Evolutionary conservation across 768 basidiomycete species (phyloP).

Genomic region (Serendipita vermifera): DNA sequence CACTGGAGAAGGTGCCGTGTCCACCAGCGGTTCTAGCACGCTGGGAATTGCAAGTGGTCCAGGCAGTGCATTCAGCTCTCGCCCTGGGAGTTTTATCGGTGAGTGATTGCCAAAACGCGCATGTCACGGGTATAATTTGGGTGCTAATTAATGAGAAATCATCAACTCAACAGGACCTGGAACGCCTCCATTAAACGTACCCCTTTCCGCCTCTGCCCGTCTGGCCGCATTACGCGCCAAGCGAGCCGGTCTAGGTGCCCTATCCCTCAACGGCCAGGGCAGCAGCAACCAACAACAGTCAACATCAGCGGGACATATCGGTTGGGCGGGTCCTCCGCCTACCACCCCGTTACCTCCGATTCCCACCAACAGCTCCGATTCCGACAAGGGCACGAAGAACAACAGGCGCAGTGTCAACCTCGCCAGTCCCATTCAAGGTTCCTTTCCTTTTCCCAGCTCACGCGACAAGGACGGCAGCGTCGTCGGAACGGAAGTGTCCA

Average conservation of each 20-base stretch:
- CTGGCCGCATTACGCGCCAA: slow-evolving; percentile 3
- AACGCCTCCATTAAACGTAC: slow-evolving; percentile 5
- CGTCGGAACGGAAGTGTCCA: background rate
- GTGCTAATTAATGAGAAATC: background rate
- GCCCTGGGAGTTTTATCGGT: background rate
- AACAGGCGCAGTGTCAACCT: slow-evolving; percentile 6
- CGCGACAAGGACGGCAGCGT: background rate
- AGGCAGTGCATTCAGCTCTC: background rate
- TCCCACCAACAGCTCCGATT: background rate
- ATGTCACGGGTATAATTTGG: no score
- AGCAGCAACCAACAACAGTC: no score
- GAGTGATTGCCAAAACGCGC: background rate
- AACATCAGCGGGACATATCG: no score
- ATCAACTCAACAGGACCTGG: background rate
- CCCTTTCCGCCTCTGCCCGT: slow-evolving; percentile 1
- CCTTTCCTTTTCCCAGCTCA: background rate
- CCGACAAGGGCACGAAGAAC: background rate
- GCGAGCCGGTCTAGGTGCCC: background rate
- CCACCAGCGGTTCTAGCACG: background rate
- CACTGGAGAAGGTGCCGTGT: background rate
- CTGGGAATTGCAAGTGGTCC: background rate
- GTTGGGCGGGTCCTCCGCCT: slow-evolving; percentile 4
- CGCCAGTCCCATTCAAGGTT: background rate
- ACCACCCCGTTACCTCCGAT: background rate
- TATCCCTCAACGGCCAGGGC: no score